These are phyloP conservation scores for Pleurotus citrinopileatus DNA, from an alignment of 768 basidiomycete genomes.

Conservation along the genomic window DNA sequence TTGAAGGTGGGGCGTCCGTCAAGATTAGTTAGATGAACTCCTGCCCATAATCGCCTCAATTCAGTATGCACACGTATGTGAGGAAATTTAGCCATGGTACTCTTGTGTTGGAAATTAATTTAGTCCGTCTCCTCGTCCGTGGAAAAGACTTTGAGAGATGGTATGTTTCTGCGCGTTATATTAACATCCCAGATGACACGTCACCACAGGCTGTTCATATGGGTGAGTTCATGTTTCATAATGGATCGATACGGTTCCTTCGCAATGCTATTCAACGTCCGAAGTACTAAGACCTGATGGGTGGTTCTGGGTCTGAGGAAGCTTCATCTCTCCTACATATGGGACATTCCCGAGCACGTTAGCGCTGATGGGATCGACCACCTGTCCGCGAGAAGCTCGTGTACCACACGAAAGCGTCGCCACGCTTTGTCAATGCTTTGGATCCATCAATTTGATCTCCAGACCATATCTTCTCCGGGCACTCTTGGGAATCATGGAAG, in stretches of 20 bases:
- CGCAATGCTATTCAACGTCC: no score
- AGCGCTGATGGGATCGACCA: neutral
- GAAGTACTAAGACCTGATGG: neutral
- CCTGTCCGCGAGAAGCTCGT: neutral
- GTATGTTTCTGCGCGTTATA: no score
- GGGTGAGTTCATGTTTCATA: no score
- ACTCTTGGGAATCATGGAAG: neutral
- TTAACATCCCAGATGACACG: no score
- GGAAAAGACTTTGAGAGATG: no score
- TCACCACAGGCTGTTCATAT: no score
- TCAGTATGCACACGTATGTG: no score
- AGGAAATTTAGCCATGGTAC: no score
- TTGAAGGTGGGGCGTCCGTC: slow-evolving; percentile 52
- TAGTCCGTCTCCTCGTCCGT: no score
- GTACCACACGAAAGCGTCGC: neutral
- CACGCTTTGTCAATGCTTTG: neutral
- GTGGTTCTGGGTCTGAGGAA: neutral
- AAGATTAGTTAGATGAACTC: slow-evolving; percentile 47
- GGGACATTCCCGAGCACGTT: neutral
- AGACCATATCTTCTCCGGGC: neutral
- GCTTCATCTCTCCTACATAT: neutral
- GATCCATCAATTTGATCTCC: neutral
- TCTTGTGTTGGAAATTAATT: no score
- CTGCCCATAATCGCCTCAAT: slow-evolving; percentile 5
- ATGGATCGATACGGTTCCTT: no score